Evolutionary conservation across 306 rosid genomes (phyloP).

Genomic region (Morella rubra): DNA sequence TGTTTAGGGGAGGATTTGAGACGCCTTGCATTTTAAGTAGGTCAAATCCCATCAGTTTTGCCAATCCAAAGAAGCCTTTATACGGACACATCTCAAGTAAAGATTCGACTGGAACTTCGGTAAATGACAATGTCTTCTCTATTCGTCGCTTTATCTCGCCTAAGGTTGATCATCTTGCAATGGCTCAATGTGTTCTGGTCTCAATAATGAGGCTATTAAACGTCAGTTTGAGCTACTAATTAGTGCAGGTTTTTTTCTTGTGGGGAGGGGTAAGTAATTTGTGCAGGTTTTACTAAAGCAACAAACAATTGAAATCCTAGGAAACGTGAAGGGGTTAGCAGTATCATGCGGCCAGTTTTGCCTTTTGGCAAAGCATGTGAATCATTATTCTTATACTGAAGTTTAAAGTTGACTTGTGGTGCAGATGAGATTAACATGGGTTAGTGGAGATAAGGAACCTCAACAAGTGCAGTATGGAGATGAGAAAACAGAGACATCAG

Average conservation of each 20-base stretch:
- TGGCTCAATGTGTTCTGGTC: too few species aligned
- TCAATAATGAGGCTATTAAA: too few species aligned
- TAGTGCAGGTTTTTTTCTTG: too few species aligned
- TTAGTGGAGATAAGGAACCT: conserved; percentile 69
- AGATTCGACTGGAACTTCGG: conserved; percentile 73
- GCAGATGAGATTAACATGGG: conserved; percentile 91
- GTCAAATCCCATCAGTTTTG: conserved; percentile 47
- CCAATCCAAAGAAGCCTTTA: conserved; percentile 69
- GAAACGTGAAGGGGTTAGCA: too few species aligned
- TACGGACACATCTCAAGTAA: conserved; percentile 65
- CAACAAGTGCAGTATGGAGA: conserved; percentile 62
- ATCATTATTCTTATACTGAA: too few species aligned
- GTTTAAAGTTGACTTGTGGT: not conserved
- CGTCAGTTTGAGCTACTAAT: too few species aligned
- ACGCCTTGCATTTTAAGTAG: conserved; percentile 56
- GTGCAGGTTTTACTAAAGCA: not conserved
- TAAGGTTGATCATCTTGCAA: too few species aligned
- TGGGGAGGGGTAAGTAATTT: too few species aligned
- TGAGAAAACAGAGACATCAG: conserved; percentile 52
- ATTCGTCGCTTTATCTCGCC: too few species aligned
- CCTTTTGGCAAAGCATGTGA: too few species aligned
- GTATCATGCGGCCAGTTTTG: too few species aligned
- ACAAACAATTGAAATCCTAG: not conserved
- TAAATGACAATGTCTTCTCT: not conserved
- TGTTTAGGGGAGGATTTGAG: conserved; percentile 65